Evolutionary conservation across 2,329 filamentous ascomycete genomes (phyloP).

Genomic region (Phyllosticta citribraziliensis): DNA sequence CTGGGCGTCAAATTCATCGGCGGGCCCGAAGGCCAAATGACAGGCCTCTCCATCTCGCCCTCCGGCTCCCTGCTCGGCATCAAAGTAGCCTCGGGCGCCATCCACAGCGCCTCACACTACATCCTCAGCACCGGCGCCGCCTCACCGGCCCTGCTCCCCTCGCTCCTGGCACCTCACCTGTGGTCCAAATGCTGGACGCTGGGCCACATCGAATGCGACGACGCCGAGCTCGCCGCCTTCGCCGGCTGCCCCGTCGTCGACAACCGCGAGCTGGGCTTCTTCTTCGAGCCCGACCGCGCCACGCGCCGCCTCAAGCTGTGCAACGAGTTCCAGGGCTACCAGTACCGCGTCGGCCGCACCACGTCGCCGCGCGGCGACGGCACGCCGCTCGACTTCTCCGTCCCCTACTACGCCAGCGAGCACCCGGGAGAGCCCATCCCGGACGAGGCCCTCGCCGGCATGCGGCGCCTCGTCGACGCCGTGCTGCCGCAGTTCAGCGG

Average conservation of each 20-base stretch:
- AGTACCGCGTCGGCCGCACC: not conserved
- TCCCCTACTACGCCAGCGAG: conserved; percentile 10
- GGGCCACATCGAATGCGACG: conserved; percentile 20
- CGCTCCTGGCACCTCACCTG: conserved; percentile 14
- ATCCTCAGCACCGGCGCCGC: conserved; percentile 13
- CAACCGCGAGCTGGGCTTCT: conserved; percentile 16
- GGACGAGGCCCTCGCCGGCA: conserved; percentile 17
- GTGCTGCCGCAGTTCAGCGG: conserved; percentile 35
- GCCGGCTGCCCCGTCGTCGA: conserved; percentile 17
- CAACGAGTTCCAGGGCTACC: conserved; percentile 10
- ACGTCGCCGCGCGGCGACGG: not conserved
- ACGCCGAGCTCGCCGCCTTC: conserved; percentile 19
- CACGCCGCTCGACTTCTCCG: not conserved
- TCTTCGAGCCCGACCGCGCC: conserved; percentile 8
- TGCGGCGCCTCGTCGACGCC: conserved; percentile 27
- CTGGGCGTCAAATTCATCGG: conserved; percentile 12
- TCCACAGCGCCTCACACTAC: conserved; percentile 12
- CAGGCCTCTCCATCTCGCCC: conserved; percentile 9
- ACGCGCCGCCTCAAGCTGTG: conserved; percentile 7
- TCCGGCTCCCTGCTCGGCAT: conserved; percentile 8
- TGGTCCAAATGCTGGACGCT: conserved; percentile 17
- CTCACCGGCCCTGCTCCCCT: conserved; percentile 11
- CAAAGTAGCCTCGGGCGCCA: conserved; percentile 10
- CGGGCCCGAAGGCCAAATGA: conserved; percentile 13
- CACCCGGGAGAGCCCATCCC: conserved; percentile 17